A percentile compares a stretch with the other conserved stretches of the same genome.
These are phyloP conservation scores for Tremella mesenterica DNA, from an alignment of 768 basidiomycete species.

Conservation along the genomic window DNA sequence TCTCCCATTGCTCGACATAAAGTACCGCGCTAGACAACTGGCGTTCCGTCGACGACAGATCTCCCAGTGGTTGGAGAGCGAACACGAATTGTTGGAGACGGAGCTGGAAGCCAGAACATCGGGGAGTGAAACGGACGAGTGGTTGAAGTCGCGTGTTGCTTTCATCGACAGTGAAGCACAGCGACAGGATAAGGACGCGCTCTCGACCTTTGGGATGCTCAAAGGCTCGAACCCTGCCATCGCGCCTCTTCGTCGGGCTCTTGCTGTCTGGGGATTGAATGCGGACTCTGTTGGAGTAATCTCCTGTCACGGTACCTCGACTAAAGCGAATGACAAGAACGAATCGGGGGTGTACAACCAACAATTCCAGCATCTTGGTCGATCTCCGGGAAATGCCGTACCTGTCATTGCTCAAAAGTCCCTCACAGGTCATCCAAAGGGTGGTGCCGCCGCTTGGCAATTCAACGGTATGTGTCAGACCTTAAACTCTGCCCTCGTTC, in stretches of 20 bases:
- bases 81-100: conserved; percentile 71
- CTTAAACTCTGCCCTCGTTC: conserved; percentile 73
- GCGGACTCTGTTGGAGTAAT: conserved; percentile 72
- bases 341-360: conserved; percentile 96
- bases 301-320: conserved; percentile 49
- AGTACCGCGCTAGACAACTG: conserved; percentile 87
- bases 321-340: conserved; percentile 75
- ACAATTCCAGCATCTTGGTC: conserved; percentile 76
- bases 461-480: conserved; percentile 84
- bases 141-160: conserved; percentile 65
- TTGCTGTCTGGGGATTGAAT: conserved; percentile 92
- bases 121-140: conserved; percentile 54
- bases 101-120: conserved; percentile 54
- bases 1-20: conserved; percentile 68
- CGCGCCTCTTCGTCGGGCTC: conserved; percentile 83
- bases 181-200: conserved; percentile 83
- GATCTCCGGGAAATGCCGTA: conserved; percentile 90
- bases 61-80: conserved; percentile 84
- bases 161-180: conserved; percentile 83
- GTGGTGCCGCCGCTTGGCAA: conserved; percentile 98
- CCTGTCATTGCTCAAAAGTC: conserved; percentile 97
- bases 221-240: conserved; percentile 76
- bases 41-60: conserved; percentile 92
- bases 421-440: conserved; percentile 93
- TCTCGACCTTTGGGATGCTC: conserved; percentile 93